phyloP scores from a whole-genome alignment of 768 basidiomycete species.

The Inosperma sp. region DNA sequence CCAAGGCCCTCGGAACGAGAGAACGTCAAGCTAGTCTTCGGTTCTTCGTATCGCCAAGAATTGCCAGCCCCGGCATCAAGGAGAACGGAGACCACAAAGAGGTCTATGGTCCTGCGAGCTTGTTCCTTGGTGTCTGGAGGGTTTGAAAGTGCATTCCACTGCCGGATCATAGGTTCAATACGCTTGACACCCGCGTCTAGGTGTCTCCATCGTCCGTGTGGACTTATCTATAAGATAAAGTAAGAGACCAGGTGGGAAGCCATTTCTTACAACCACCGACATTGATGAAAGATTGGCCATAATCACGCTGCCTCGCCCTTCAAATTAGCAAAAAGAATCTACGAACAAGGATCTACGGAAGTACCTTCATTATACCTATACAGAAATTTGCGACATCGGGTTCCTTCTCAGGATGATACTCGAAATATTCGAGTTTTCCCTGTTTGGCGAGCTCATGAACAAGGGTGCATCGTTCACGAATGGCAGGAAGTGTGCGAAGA shows the following conservation, averaged over 20 bases:
- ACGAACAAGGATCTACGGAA: constrained; percentile 10
- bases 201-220: constrained; percentile 89
- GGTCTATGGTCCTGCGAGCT: constrained; percentile 75
- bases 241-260: not conserved
- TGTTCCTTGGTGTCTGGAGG: constrained; percentile 52
- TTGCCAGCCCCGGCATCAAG: constrained; percentile 93
- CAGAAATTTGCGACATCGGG: constrained; percentile 68
- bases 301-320: constrained; percentile 65
- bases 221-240: constrained; percentile 59
- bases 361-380: constrained; percentile 71
- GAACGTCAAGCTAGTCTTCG: constrained; percentile 48
- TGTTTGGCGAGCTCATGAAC: constrained; percentile 75
- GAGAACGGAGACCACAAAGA: constrained; percentile 87
- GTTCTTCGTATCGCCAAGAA: constrained; percentile 71
- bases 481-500: constrained; percentile 82
- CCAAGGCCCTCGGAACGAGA: constrained; percentile 78
- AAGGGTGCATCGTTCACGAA: constrained; percentile 75
- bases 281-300: constrained; percentile 58
- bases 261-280: constrained; percentile 38
- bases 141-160: constrained; percentile 46
- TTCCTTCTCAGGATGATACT: constrained; percentile 77
- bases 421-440: constrained; percentile 79
- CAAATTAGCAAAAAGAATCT: constrained; percentile 6
- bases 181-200: constrained; percentile 67
- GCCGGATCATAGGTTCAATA: constrained; percentile 52